A percentile compares a stretch with the other conserved stretches of the same genome.
Conservation (phyloP, 495 filamentous ascomycete genomes). For the Acidomyces sp. region DNA sequence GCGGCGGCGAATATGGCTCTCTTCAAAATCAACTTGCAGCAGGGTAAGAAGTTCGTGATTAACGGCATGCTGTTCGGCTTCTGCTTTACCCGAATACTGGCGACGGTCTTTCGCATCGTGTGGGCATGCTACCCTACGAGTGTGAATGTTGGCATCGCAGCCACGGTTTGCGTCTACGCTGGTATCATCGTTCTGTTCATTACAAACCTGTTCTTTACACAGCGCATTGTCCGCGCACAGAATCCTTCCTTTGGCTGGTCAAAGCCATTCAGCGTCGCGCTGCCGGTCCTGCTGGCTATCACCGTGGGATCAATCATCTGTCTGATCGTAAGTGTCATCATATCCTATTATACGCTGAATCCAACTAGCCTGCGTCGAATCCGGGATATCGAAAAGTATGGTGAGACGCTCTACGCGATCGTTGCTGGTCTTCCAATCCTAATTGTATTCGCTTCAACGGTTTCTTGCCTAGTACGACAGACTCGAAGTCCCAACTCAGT, state of each 20-base stretch:
- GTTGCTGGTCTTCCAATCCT: slow-evolving; percentile 65
- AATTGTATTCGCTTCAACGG: slow-evolving; percentile 40
- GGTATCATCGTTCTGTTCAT: slow-evolving; percentile 71
- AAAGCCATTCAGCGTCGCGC: slow-evolving; percentile 32
- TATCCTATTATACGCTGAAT: slow-evolving; percentile 53
- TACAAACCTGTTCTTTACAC: slow-evolving; percentile 65
- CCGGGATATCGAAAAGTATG: slow-evolving; percentile 54
- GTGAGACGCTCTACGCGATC: slow-evolving; percentile 50
- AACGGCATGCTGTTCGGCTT: slow-evolving; percentile 52
- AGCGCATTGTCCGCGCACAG: slow-evolving; percentile 60
- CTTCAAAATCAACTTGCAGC: slow-evolving; percentile 19
- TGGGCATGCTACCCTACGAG: slow-evolving; percentile 15
- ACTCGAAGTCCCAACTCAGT: slow-evolving; percentile 21
- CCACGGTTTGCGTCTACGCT: slow-evolving; percentile 48
- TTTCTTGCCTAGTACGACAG: slow-evolving; percentile 35
- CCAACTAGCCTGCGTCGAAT: slow-evolving; percentile 36
- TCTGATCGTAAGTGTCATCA: slow-evolving; percentile 53
- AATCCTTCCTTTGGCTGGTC: slow-evolving; percentile 63
- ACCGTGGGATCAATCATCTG: slow-evolving; percentile 50
- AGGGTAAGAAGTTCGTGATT: slow-evolving; percentile 27
- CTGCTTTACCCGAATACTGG: slow-evolving; percentile 25
- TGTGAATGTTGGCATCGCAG: slow-evolving; percentile 28
- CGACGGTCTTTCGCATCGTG: slow-evolving; percentile 24
- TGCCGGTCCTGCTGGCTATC: slow-evolving; percentile 47
- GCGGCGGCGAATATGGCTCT: slow-evolving; percentile 21